Evolutionary conservation across 2,329 filamentous ascomycete genomes (phyloP), one percentile per base, ranked within the genome.

Genomic region (Cercospora sesami): DNA sequence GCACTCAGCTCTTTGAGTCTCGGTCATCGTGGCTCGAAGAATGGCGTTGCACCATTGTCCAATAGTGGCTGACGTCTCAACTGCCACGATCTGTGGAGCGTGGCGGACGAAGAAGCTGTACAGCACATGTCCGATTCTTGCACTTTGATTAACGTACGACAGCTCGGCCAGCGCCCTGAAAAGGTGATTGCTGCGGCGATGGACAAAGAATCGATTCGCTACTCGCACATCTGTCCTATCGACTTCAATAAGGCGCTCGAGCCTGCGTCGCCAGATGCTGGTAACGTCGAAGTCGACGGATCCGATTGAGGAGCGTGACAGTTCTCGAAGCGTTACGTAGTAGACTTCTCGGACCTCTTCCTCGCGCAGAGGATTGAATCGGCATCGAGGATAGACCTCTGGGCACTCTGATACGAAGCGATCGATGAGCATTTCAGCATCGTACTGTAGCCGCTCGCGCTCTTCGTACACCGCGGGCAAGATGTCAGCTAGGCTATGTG

Each of bases 41-140:
- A 68, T 31, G 23, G 67, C 67, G 42, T 68, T 65, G 63, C 67
- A 68, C 67, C 67, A 68, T 31, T 68, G 67, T 4, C 63, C 63
- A 31, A 68, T 63, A n/a, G 67, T 68, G 9, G 67, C 67, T 3
- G 63, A 65, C 10, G 59, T 63, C 18, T 68, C 67, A 5, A 59
- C 48, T 16, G 59, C 59, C 7, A 65, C 67, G 21, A 68, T 68
- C 5, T 57, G 64, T 12, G 67, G 60, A 26, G 59, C 67, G 45
- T 68, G 53, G 51, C 64, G 67, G 8, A 66, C 23, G 53, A 68
- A 68, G 59, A 68, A 68, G 30, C 21, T 63, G 63, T 64, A 39
- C 10, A 68, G 39, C 8, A 68, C 39, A n/a, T 60, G 58, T 10
- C 67, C 67, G 9, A 68, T 55, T 33, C 67, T 33, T 14, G 42